Conservation (phyloP, 441 rosid species). For the Adansonia madagascariensis region DNA sequence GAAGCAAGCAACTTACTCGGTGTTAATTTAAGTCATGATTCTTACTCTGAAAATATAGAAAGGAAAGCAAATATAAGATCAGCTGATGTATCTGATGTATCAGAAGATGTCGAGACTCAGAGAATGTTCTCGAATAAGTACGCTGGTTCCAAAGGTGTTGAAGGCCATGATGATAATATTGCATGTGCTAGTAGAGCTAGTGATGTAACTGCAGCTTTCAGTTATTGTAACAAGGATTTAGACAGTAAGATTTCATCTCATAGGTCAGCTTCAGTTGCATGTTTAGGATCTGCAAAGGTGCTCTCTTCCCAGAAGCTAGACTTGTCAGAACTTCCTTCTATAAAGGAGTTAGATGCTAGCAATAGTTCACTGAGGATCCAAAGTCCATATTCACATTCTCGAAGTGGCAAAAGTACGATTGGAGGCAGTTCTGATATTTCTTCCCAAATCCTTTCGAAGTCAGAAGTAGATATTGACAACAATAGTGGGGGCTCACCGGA, state of each 20-base stretch:
- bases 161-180: slow-evolving; percentile 63
- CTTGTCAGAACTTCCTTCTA: slow-evolving; percentile 34
- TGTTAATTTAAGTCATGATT: slow-evolving; percentile 58
- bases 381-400: slow-evolving; percentile 33
- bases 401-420: slow-evolving; percentile 29
- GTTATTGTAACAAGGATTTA: slow-evolving; percentile 33
- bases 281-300: slow-evolving; percentile 46
- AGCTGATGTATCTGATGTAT: slow-evolving; percentile 47
- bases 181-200: slow-evolving; percentile 51
- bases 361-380: slow-evolving; percentile 39
- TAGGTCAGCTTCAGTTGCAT: slow-evolving; percentile 50
- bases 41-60: slow-evolving; percentile 60
- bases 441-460: slow-evolving; percentile 33
- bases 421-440: slow-evolving; percentile 36
- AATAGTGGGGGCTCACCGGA: slow-evolving; percentile 30
- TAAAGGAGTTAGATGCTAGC: slow-evolving; percentile 41
- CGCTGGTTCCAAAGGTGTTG: slow-evolving; percentile 51
- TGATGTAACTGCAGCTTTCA: slow-evolving; percentile 26
- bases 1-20: slow-evolving; percentile 67
- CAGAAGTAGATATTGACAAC: slow-evolving; percentile 38
- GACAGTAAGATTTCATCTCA: slow-evolving; percentile 46
- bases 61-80: slow-evolving; percentile 55
- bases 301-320: slow-evolving; percentile 41
- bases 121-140: slow-evolving; percentile 35
- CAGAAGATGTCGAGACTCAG: slow-evolving; percentile 44